phyloP scores from a whole-genome alignment of 306 rosid species.

The Urtica urens region DNA sequence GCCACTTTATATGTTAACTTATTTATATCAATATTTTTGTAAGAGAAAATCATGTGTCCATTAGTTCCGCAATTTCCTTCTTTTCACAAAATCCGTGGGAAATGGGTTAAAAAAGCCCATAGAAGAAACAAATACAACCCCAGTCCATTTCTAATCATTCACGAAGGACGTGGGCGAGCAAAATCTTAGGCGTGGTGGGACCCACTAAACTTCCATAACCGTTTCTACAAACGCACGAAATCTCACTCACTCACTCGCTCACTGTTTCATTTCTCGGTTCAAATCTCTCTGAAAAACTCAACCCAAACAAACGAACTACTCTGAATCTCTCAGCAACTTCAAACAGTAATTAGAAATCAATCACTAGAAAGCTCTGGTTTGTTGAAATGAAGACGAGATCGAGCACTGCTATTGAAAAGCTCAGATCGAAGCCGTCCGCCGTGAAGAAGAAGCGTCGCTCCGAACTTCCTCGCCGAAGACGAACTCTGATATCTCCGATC shows the following conservation, averaged over 20 bases:
- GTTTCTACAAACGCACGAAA: slow-evolving; percentile 12
- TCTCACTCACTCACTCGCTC: slow-evolving; percentile 9
- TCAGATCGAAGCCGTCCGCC: slow-evolving; percentile 3
- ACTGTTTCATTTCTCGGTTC: slow-evolving; percentile 1
- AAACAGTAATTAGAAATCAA: not conserved
- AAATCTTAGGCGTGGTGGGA: slow-evolving; percentile 18
- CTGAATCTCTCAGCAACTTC: not conserved
- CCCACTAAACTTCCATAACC: slow-evolving; percentile 42
- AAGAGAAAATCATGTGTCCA: too few species aligned
- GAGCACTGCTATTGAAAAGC: slow-evolving; percentile 27
- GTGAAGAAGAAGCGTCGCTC: slow-evolving; percentile 61
- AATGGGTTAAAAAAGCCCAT: not conserved
- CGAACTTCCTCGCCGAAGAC: slow-evolving; percentile 45
- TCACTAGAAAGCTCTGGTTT: not conserved
- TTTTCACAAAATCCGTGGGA: too few species aligned
- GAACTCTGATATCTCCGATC: slow-evolving; percentile 48
- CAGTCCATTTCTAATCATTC: not conserved
- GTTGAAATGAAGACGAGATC: slow-evolving; percentile 34
- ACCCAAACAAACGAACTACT: slow-evolving; percentile 2
- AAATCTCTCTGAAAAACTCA: slow-evolving; percentile 6
- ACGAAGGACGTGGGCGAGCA: slow-evolving; percentile 29
- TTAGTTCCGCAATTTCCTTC: too few species aligned
- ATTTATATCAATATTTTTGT: too few species aligned
- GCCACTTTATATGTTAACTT: too few species aligned
- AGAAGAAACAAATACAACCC: not conserved